A percentile compares a stretch with the other conserved stretches of the same genome.
These are phyloP conservation scores for Zygosaccharomyces lentus DNA, from an alignment of 805 yeast species.

Conservation along the genomic window DNA sequence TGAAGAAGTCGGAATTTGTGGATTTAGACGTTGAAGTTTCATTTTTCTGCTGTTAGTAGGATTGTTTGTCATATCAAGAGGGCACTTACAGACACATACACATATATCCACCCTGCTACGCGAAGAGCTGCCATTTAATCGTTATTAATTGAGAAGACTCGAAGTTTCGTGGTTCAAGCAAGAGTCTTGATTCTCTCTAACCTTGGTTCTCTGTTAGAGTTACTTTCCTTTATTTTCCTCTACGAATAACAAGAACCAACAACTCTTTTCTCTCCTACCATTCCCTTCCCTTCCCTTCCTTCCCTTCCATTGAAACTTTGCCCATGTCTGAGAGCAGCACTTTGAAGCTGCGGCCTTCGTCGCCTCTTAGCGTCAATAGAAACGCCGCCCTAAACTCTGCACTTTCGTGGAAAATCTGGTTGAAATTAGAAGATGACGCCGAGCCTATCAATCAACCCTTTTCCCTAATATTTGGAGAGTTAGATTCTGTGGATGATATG, in stretches of 20 bases:
- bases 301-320: background rate
- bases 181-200: background rate
- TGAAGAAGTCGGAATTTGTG: constrained; percentile 3
- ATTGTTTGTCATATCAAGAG: background rate
- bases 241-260: background rate
- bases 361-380: constrained; percentile 11
- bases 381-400: constrained; percentile 10
- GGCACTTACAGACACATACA: background rate
- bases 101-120: background rate
- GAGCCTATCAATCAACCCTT: constrained; percentile 48
- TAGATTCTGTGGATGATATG: constrained; percentile 77
- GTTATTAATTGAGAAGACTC: background rate
- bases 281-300: background rate
- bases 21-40: constrained; percentile 1
- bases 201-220: constrained; percentile 2
- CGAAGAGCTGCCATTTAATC: background rate
- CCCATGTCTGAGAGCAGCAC: constrained; percentile 6
- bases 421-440: constrained; percentile 18
- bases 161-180: background rate
- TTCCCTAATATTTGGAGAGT: constrained; percentile 54
- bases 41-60: background rate
- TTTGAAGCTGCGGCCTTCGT: constrained; percentile 9
- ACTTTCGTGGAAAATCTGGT: constrained; percentile 24
- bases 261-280: background rate
- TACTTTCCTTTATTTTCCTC: constrained; percentile 6